Base-by-base conservation (phyloP, 176 grass and related monocot genomes). In the Cocos nucifera region DNA sequence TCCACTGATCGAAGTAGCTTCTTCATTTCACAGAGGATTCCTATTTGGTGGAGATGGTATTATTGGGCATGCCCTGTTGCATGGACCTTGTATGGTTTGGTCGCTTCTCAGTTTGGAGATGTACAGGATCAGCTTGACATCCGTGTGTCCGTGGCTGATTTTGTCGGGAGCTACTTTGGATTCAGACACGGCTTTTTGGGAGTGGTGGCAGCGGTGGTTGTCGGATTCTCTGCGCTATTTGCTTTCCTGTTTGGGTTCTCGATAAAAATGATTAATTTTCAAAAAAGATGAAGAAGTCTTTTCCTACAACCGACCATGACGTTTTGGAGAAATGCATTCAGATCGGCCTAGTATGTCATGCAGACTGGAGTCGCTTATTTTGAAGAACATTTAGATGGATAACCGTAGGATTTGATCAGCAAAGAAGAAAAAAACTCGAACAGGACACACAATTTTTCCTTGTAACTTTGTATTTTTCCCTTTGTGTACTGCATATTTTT, bases 11-110 rank as follows among this genome's bases (percentile, higher is more conserved):
- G 21, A 8, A 35, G 7, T 8, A 9, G 7, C 6, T 24, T 0
- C n/a, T 12, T 59, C 22, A 64, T 49, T n/a, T 66, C 26, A 51
- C 75, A 97, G 92, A 89, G 22, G 80, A 70, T 85, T 53, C 69
- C 85, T 2, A 70, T 85, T 62, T 95, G 89, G 89, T 95, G 85
- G 89, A 95, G 62, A 73, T 95, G 89, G 89, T 95, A 95, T 30
- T 85, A 72, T 52, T 95, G 73, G 73, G 25, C 58, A 8, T 89
- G 89, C 63, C 89, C 89, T 0, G 65, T 85, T 3, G 64, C 89
- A 3, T 95, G 89, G 89, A 89, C 82, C 15, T 62, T 95, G 23
- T 89, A 95, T 0, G 89, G 85, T 17, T 67, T 95, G 21, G 67
- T 86, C 4, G 78, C 71, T 15, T 95, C 85, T 1, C 89, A 95